phyloP scores from a whole-genome alignment of 2,329 filamentous ascomycete species.

The Sclerotinia sclerotiorum region DNA sequence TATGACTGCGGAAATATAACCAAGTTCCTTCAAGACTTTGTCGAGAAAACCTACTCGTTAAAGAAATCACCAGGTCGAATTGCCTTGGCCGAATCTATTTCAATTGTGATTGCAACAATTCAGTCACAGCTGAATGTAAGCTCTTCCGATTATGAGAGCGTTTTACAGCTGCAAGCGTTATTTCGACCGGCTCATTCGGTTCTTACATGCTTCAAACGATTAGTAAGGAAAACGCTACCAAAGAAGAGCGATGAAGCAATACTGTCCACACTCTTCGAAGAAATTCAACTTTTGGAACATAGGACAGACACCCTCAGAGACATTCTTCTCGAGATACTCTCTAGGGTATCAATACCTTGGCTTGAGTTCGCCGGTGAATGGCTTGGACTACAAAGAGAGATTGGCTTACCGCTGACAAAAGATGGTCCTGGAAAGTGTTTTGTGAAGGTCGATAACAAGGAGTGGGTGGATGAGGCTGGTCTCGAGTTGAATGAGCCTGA shows the following conservation, averaged over 20 bases:
- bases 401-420: constrained; percentile 54
- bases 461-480: constrained; percentile 58
- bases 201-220: constrained; percentile 38
- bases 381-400: constrained; percentile 67
- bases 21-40: constrained; percentile 36
- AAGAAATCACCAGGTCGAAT: constrained; percentile 37
- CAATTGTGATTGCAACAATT: constrained; percentile 40
- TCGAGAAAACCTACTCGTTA: constrained; percentile 36
- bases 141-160: constrained; percentile 33
- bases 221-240: constrained; percentile 35
- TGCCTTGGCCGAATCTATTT: constrained; percentile 43
- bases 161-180: constrained; percentile 40
- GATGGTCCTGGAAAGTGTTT: constrained; percentile 54
- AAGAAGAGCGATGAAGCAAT: constrained; percentile 58
- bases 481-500: constrained; percentile 58
- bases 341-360: constrained; percentile 64
- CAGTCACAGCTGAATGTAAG: constrained; percentile 37
- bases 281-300: constrained; percentile 63
- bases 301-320: constrained; percentile 60
- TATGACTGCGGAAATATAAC: constrained; percentile 42
- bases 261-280: constrained; percentile 60
- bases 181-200: constrained; percentile 39
- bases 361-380: constrained; percentile 68
- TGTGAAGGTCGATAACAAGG: constrained; percentile 56
- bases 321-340: constrained; percentile 66